phyloP scores from a whole-genome alignment of 805 yeast species.

The Zygosaccharomyces bisporus region DNA sequence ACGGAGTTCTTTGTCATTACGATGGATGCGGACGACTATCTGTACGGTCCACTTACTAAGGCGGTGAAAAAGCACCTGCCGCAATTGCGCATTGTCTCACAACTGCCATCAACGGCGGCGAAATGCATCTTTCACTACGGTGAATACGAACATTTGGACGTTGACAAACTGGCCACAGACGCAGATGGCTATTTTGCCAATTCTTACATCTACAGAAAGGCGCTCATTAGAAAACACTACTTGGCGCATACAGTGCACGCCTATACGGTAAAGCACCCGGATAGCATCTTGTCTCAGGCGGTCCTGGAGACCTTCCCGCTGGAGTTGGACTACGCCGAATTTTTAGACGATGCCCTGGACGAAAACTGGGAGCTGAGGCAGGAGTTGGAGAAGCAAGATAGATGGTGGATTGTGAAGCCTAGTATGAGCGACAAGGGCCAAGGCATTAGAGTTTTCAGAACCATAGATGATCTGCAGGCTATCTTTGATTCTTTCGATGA shows the following conservation, averaged over 20 bases:
- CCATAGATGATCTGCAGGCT: slow-evolving; percentile 72
- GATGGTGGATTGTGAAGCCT: slow-evolving; percentile 88
- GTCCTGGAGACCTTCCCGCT: slow-evolving; percentile 74
- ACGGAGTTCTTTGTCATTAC: slow-evolving; percentile 25
- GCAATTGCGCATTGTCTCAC: slow-evolving; percentile 32
- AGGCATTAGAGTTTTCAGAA: slow-evolving; percentile 80
- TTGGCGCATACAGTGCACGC: slow-evolving; percentile 79
- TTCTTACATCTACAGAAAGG: slow-evolving; percentile 85
- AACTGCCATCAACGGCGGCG: slow-evolving; percentile 16
- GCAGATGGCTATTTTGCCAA: slow-evolving; percentile 55
- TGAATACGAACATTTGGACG: slow-evolving; percentile 84
- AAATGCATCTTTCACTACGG: slow-evolving; percentile 66
- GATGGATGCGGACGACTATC: slow-evolving; percentile 38
- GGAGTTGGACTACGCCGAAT: slow-evolving; percentile 94
- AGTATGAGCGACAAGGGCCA: slow-evolving; percentile 97
- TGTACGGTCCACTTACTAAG: slow-evolving; percentile 38
- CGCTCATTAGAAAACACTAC: slow-evolving; percentile 85
- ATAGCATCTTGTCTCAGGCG: slow-evolving; percentile 53
- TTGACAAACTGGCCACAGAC: slow-evolving; percentile 50
- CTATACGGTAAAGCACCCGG: slow-evolving; percentile 70
- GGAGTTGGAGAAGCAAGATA: slow-evolving; percentile 59
- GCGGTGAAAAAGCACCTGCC: slow-evolving; percentile 37
- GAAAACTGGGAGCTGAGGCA: slow-evolving; percentile 86
- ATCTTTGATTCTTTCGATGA: slow-evolving; percentile 86
- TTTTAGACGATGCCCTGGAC: slow-evolving; percentile 87